Evolutionary conservation across 163 green algal species (phyloP), one percentile per base, ranked within the genome.

Genomic region (Volvox carteri): DNA sequence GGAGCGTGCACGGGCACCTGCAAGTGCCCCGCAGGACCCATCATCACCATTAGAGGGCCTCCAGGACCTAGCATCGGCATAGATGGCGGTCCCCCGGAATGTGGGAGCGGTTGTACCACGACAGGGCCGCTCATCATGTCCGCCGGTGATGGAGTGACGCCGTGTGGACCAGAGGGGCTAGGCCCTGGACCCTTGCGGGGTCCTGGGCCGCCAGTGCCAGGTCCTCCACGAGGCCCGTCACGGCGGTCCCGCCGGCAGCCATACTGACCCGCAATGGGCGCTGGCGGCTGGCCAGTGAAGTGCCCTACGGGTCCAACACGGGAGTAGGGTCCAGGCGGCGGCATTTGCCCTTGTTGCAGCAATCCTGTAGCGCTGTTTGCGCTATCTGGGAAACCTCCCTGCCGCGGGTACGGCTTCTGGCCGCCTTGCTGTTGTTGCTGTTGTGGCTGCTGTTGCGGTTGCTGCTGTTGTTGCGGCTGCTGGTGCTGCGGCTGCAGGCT

Each of bases 21-120:
- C 52, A 84, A 56, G 25, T 50, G 68, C n/a, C 84, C 84, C 5
- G 23, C 21, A 30, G 84, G 84, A 14, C 84, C 84, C 70, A 84
- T 75, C 67, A 89, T 28, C 84, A 78, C 39, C 50, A 90, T 62
- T 37, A 87, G 18, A 8, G 81, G 81, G 18, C 39, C 73, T 7
- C 39, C 73, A 8, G 73, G 44, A 18, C 62, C 62, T 67, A 79
- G 62, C 65, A 87, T 80, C 3, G 75, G 11, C 46, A 87, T 56
- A 7, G 48, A 50, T 39, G 56, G 80, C 4, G 30, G 42, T 5
- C n/a, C 42, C 8, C 42, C 52, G 30, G 25, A 41, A n/a, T 81
- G 84, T 28, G 35, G 68, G 52, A 60, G 80, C 7, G 65, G 80
- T 41, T 37, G 78, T 30, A 44, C 60, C 80, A 78, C 48, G 7